Conservation (phyloP, 768 basidiomycete species). For the Brasilioporus rufonigricans region DNA sequence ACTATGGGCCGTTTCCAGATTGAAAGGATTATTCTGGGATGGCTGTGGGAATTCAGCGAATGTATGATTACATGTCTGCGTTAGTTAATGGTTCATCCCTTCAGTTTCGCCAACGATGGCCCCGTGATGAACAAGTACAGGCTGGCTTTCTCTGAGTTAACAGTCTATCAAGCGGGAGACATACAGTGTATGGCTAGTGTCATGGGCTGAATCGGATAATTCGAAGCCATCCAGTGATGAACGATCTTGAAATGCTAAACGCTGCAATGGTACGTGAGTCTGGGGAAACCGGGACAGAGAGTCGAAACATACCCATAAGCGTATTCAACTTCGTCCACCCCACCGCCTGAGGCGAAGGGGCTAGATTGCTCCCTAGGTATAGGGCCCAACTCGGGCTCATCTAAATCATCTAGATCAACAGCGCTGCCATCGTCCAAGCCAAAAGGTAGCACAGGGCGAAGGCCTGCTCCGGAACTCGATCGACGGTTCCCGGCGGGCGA, state of each 20-base stretch:
- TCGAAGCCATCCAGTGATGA: background rate
- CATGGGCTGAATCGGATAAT: background rate
- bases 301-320: constrained; percentile 67
- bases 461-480: constrained; percentile 78
- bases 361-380: constrained; percentile 70
- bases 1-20: constrained; percentile 70
- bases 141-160: background rate
- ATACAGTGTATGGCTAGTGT: background rate
- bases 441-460: constrained; percentile 78
- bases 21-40: constrained; percentile 47
- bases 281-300: background rate
- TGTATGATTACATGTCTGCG: background rate
- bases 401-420: constrained; percentile 70
- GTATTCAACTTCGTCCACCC: constrained; percentile 89
- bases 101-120: background rate
- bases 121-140: too few relatives aligned
- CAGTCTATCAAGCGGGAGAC: background rate
- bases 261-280: constrained; percentile 18
- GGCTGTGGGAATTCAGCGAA: background rate
- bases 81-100: background rate
- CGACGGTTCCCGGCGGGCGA: constrained; percentile 82
- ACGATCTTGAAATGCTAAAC: constrained; percentile 13
- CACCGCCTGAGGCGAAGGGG: constrained; percentile 75
- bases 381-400: constrained; percentile 69
- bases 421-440: constrained; percentile 77